These are phyloP conservation scores for Quercus lobata DNA, from an alignment of 331 rosid genomes.

Conservation along the genomic window DNA sequence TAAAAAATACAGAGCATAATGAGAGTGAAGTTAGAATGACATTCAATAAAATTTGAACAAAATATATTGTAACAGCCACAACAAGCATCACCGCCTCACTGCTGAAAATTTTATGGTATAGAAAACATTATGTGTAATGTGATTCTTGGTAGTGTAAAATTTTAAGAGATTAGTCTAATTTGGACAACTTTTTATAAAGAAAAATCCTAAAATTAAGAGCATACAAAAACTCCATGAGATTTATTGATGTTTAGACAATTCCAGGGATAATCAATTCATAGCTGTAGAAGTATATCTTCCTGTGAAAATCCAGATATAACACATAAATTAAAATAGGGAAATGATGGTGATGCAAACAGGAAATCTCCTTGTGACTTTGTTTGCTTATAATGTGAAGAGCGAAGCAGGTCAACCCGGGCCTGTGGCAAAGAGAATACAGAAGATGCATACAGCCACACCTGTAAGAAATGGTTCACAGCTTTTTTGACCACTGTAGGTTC, in stretches of 20 bases:
- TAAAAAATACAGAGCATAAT: neutral
- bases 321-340: neutral
- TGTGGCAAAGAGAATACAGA: neutral
- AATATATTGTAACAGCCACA: neutral
- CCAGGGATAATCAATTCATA: neutral
- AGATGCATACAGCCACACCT: slow-evolving; percentile 38
- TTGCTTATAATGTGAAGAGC: neutral
- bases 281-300: too few relatives aligned
- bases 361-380: neutral
- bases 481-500: slow-evolving; percentile 75
- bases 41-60: too few relatives aligned
- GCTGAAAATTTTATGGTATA: too few relatives aligned
- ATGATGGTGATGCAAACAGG: neutral
- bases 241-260: neutral
- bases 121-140: neutral
- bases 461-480: slow-evolving; percentile 97
- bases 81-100: neutral
- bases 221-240: neutral
- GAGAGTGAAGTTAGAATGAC: too few relatives aligned
- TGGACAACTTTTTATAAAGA: neutral
- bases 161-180: neutral
- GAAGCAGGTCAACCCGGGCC: slow-evolving; percentile 1
- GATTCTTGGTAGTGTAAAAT: neutral
- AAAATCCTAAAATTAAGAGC: neutral
- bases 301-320: too few relatives aligned